Evolutionary conservation across 2,329 filamentous ascomycete genomes (phyloP), one percentile per base, ranked within the genome.

Genomic region (Pleurostoma richardsiae): DNA sequence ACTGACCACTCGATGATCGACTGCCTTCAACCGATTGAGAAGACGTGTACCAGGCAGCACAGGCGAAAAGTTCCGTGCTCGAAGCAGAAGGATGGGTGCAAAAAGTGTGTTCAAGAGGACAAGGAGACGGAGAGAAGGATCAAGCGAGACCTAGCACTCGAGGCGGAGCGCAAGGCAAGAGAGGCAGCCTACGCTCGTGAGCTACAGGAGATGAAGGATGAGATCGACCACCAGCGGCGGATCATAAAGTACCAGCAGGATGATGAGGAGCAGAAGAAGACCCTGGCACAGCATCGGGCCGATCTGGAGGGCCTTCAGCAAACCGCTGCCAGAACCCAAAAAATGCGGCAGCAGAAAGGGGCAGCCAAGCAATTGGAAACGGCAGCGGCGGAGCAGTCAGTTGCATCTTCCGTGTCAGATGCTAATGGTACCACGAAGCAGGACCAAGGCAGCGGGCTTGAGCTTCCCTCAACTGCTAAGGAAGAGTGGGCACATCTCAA

Each of bases 401-500:
- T 19, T 19, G 19, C 19, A 19, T 19, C 19, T 19, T 19, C 19
- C 19, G 19, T 19, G 19, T 19, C 19, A 19, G 19, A 19, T 19
- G 19, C 19, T 19, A 49, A 47, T 26, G 36, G 44, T 2, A 42
- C 44, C 26, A 6, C 27, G 30, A 38, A 45, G 33, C 41, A 40
- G 19, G 29, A 45, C 4, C 10, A 42, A 6, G 4, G 26, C 5
- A 41, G 33, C 5, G 29, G 39, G 27, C 19, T 41, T n/a, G 40
- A 41, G 4, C n/a, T 43, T 30, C 48, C 52, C 4, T 47, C 51
- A 38, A 50, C 56, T 30, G 71, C 79, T 0, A 61, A 62, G 1
- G 62, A 66, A 1, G 80, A 88, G 19, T 90, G 85, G 86, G 64
- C 83, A 10, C 57, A 67, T 1, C 72, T 83, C 53, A 89, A 89